Conservation (phyloP, 2,329 filamentous ascomycete genomes). For the Piedraia hortae region DNA sequence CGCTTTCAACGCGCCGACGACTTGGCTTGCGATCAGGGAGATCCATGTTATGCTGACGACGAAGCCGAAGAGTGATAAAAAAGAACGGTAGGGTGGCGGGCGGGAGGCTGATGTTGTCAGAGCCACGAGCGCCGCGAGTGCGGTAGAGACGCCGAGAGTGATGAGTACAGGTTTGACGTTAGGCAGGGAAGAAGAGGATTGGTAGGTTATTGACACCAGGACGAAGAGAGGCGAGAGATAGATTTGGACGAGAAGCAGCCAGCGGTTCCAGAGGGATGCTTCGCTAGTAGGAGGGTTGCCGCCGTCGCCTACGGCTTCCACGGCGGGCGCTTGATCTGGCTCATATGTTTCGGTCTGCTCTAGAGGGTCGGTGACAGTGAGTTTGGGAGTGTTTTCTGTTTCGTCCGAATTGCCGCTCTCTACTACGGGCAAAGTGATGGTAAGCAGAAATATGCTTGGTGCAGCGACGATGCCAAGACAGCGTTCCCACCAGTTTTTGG, state of each 20-base stretch:
- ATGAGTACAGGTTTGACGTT: slow-evolving; percentile 16
- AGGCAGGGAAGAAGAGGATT: slow-evolving; percentile 17
- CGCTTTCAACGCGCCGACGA: slow-evolving; percentile 81
- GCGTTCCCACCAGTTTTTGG: slow-evolving; percentile 67
- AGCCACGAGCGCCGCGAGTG: slow-evolving; percentile 25
- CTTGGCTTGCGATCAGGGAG: slow-evolving; percentile 79
- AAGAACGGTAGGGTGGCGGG: slow-evolving; percentile 38
- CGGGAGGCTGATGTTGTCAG: slow-evolving; percentile 39
- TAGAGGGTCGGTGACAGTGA: slow-evolving; percentile 3
- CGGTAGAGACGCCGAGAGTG: slow-evolving; percentile 28
- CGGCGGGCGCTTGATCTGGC: background rate
- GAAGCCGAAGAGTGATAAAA: slow-evolving; percentile 75
- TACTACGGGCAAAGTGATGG: slow-evolving; percentile 73
- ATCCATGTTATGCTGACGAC: slow-evolving; percentile 87
- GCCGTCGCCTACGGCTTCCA: slow-evolving; percentile 1
- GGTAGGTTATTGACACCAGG: slow-evolving; percentile 31
- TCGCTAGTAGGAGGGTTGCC: slow-evolving; percentile 1
- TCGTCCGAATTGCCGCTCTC: slow-evolving; percentile 34
- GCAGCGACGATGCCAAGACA: slow-evolving; percentile 55
- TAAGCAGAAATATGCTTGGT: slow-evolving; percentile 73
- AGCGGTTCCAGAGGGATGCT: slow-evolving; percentile 47
- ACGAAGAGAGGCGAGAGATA: slow-evolving; percentile 73
- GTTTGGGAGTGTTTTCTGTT: slow-evolving; percentile 6
- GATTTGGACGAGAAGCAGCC: slow-evolving; percentile 63
- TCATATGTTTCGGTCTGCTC: slow-evolving; percentile 9